A percentile compares a stretch with the other conserved stretches of the same genome.
Evolutionary conservation across 305 asterid species (phyloP).

Genomic region (Vinca major): DNA sequence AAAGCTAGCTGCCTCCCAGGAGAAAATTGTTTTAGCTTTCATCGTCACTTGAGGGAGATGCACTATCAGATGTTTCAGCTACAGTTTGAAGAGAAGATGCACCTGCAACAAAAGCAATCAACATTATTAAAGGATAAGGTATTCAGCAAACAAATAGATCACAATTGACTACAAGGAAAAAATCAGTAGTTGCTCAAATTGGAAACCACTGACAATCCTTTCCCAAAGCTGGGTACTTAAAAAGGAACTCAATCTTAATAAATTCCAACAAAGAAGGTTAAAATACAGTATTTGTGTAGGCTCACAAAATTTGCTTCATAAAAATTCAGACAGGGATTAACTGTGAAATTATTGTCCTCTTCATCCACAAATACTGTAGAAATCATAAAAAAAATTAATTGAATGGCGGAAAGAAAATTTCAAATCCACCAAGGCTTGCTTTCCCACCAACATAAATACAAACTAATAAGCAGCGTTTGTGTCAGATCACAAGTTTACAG

Average conservation of each 20-base stretch:
- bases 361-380: slow-evolving; percentile 18
- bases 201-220: too few relatives aligned
- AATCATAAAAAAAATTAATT: background rate
- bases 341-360: slow-evolving; percentile 23
- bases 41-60: background rate
- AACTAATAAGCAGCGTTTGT: background rate
- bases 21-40: background rate
- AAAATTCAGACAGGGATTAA: slow-evolving; percentile 34
- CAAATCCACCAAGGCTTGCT: too few relatives aligned
- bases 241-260: background rate
- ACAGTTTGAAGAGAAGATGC: background rate
- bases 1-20: too few relatives aligned
- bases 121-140: too few relatives aligned
- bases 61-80: background rate
- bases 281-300: slow-evolving; percentile 28
- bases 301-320: slow-evolving; percentile 35
- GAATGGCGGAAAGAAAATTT: background rate
- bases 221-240: background rate
- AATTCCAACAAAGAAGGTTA: background rate
- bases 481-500: slow-evolving; percentile 22
- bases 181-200: too few relatives aligned
- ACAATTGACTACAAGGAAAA: too few relatives aligned
- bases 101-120: slow-evolving; percentile 3
- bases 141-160: too few relatives aligned
- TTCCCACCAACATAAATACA: too few relatives aligned